Conservation (phyloP, 768 basidiomycete genomes). For the Lactarius evosmus region DNA sequence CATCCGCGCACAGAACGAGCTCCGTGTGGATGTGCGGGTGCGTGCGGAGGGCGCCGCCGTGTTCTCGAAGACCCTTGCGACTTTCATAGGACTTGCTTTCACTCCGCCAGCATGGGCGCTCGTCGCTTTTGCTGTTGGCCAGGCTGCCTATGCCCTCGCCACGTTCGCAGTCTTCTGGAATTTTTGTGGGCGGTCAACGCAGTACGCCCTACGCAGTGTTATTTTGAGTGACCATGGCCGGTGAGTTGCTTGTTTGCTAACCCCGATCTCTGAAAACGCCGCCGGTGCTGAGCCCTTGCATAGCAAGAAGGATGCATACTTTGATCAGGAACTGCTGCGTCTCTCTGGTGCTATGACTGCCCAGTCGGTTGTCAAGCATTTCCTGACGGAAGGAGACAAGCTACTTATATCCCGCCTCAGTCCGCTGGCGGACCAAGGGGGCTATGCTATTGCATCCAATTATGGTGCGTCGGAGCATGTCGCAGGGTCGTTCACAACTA, state of each 20-base stretch:
- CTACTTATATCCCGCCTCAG: slow-evolving; percentile 83
- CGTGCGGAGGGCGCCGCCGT: slow-evolving; percentile 85
- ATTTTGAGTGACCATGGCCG: slow-evolving; percentile 29
- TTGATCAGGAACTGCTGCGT: slow-evolving; percentile 47
- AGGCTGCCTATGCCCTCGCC: slow-evolving; percentile 64
- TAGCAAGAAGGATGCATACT: slow-evolving; percentile 36
- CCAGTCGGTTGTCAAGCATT: slow-evolving; percentile 93
- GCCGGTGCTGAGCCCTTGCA: background rate
- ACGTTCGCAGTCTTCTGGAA: slow-evolving; percentile 55
- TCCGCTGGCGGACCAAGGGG: slow-evolving; percentile 83
- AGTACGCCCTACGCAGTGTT: slow-evolving; percentile 30
- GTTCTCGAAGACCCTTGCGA: slow-evolving; percentile 64
- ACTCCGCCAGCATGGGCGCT: slow-evolving; percentile 51
- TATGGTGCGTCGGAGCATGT: slow-evolving; percentile 58
- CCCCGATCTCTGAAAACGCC: background rate
- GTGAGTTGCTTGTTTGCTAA: slow-evolving; percentile 32
- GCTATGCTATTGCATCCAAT: slow-evolving; percentile 93
- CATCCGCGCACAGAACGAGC: slow-evolving; percentile 52
- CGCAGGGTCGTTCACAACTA: background rate
- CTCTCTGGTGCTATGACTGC: no score
- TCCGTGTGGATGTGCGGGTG: slow-evolving; percentile 66
- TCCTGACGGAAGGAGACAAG: no score
- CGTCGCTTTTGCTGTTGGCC: slow-evolving; percentile 83
- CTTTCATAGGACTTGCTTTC: slow-evolving; percentile 59
- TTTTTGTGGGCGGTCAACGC: slow-evolving; percentile 28